Base-by-base conservation (phyloP, 257 asterid genomes). In the Euphrasia confusa region DNA sequence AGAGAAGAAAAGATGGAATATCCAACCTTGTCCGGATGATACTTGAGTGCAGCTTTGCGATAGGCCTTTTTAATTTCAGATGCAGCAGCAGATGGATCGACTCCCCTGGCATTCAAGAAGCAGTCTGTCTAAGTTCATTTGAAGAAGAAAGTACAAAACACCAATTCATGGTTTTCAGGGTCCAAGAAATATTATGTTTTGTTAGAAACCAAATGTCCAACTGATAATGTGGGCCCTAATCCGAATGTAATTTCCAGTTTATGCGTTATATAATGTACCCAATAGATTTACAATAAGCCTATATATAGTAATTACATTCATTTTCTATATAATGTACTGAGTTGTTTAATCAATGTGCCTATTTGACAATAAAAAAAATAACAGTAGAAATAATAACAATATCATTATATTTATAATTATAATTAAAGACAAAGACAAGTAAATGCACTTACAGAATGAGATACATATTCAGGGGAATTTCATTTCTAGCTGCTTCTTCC, bases 11-110 rank as follows among this genome's bases (percentile, higher is more conserved):
- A 37, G 42, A 37, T 37, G 42, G 42, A 37, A 35, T 48, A 54
- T 67, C 32, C 48, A 65, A 91, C 98, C 98, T 91, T 91, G 83
- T 91, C 98, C 8, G 98, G 98, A 63, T 91, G 98, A 82, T 84
- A 84, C 64, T 83, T 91, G 64, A 91, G 86, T 37, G 98, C 98
- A 75, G 98, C 94, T 83, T 76, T 88, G 66, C 92, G 86, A 68
- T 91, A 91, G 54, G 98, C 95, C 75, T 86, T 91, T 82, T 81
- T 91, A 63, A 91, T 80, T 63, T 86, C 98, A 40, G 95, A 77
- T 63, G 95, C 83, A 30, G 92, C 64, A 66, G 92, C 95, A 60
- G 94, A 75, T 64, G 95, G 81, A 69, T 88, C 93, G 59, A 91
- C 87, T 77, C 96, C 98, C 87, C 98, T 91, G 81, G 50, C 61